phyloP scores from a whole-genome alignment of 208 protist species.

The Spongospora subterranea region DNA sequence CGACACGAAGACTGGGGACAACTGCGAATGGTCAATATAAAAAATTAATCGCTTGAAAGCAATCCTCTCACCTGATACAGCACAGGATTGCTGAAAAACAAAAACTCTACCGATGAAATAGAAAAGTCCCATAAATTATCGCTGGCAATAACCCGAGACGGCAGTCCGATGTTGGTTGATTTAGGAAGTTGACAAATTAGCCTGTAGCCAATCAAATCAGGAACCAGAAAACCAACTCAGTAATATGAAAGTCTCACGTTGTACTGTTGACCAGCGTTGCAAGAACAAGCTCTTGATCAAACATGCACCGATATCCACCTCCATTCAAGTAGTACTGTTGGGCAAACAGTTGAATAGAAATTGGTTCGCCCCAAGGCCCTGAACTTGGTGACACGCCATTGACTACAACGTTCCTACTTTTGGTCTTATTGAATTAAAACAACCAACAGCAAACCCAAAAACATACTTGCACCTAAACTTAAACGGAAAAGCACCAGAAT shows the following conservation, averaged over 20 bases:
- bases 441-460: too few species aligned
- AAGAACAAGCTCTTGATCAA: background rate
- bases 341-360: background rate
- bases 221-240: background rate
- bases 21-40: background rate
- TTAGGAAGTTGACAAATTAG: background rate
- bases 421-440: too few species aligned
- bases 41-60: background rate
- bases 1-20: background rate
- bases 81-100: background rate
- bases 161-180: background rate
- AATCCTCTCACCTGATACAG: constrained; percentile 5
- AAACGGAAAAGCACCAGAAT: too few species aligned
- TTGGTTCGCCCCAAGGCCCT: too few species aligned
- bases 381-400: too few species aligned
- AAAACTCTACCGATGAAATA: background rate
- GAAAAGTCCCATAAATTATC: constrained; percentile 38
- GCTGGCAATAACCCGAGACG: background rate
- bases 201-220: background rate
- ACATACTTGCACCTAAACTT: too few species aligned
- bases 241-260: background rate
- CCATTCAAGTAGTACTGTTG: background rate
- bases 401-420: too few species aligned
- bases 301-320: background rate
- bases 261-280: background rate